phyloP scores from a whole-genome alignment of 305 asterid species.

The Salvia sclarea region DNA sequence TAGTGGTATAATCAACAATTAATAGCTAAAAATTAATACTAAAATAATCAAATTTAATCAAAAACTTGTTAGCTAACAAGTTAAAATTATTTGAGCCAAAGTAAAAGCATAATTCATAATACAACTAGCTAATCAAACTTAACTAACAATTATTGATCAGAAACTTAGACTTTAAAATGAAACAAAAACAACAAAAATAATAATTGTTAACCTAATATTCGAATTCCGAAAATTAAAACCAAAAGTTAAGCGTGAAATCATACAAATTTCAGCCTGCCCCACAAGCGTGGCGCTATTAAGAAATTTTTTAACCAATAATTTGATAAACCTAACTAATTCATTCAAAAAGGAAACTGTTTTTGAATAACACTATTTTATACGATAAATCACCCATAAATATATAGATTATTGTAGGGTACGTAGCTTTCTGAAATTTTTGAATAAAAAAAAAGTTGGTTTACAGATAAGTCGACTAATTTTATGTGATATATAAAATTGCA shows the following conservation, averaged over 20 bases:
- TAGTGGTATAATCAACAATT: neutral
- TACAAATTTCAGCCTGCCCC: neutral
- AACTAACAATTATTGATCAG: neutral
- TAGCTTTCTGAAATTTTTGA: neutral
- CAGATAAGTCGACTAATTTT: neutral
- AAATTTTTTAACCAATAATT: neutral
- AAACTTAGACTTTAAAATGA: neutral
- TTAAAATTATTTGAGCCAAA: too few relatives aligned
- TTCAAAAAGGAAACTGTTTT: neutral
- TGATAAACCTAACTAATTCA: neutral
- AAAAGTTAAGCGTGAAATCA: neutral
- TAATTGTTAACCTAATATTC: too few relatives aligned
- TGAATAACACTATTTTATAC: too few relatives aligned
- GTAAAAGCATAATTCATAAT: neutral
- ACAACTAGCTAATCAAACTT: neutral
- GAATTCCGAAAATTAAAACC: neutral
- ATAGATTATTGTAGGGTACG: neutral
- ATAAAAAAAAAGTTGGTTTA: neutral
- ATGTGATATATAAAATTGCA: neutral
- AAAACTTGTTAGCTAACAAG: neutral
- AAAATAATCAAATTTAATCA: too few relatives aligned
- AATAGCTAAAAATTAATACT: too few relatives aligned
- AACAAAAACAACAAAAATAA: neutral
- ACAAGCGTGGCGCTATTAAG: neutral
- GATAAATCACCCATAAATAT: too few relatives aligned